Evolutionary conservation across 2,329 filamentous ascomycete genomes (phyloP).

Genomic region (Hymenoscyphus infarciens): DNA sequence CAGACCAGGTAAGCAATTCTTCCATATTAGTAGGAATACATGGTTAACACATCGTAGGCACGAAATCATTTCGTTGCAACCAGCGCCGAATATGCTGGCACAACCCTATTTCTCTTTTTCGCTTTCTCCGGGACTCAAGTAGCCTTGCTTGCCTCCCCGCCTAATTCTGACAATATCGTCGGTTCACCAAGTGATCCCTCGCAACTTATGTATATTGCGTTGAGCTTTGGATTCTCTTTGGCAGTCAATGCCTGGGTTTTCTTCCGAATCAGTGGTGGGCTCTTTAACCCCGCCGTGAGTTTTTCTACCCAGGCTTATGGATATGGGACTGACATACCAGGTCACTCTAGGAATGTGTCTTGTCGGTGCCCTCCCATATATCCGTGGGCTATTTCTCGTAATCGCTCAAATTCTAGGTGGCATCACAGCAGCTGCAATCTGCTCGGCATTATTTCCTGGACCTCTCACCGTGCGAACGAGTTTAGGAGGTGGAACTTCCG

Average conservation of each 20-base stretch:
- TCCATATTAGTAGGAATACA: background rate
- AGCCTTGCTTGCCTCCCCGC: constrained; percentile 27
- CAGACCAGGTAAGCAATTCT: constrained; percentile 17
- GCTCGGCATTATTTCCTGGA: constrained; percentile 42
- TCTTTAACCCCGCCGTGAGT: constrained; percentile 46
- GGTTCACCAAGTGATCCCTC: constrained; percentile 40
- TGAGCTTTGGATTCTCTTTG: constrained; percentile 34
- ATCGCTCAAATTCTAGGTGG: constrained; percentile 35
- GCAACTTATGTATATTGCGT: constrained; percentile 32
- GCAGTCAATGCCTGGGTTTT: constrained; percentile 52
- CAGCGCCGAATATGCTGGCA: constrained; percentile 27
- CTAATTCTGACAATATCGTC: constrained; percentile 35
- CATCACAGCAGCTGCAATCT: constrained; percentile 41
- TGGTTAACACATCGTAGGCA: constrained; percentile 14
- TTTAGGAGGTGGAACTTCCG: constrained; percentile 38
- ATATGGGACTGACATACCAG: constrained; percentile 10
- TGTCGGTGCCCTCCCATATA: constrained; percentile 34
- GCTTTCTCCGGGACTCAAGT: constrained; percentile 29
- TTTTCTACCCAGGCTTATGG: constrained; percentile 39
- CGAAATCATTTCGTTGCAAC: constrained; percentile 27
- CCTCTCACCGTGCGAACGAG: constrained; percentile 42
- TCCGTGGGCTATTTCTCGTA: constrained; percentile 32
- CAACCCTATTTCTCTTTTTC: constrained; percentile 31
- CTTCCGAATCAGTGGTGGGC: constrained; percentile 46
- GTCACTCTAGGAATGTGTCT: constrained; percentile 38